Base-by-base conservation (phyloP, 2,329 filamentous ascomycete species). In the Cytospora piceae region DNA sequence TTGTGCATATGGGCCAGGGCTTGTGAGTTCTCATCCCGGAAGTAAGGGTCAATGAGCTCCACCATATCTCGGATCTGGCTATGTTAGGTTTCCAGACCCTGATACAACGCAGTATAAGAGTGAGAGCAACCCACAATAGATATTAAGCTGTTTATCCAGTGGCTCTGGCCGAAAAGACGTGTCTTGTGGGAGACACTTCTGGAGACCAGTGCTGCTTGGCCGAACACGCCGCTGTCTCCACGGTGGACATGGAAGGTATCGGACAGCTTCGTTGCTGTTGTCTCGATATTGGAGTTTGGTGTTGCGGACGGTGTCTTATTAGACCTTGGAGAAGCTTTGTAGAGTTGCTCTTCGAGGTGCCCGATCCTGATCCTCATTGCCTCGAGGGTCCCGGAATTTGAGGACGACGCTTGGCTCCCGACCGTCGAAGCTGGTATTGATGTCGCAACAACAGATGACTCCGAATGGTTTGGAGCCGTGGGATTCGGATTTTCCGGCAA, bases 231-330 rank as follows among this genome's bases (percentile, higher is more conserved):
- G 58, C 3, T 72, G 70, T 27, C 69, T 31, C 83, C 80, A 56
- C 73, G 73, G 15, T 81, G 77, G n/a, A 83, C 68, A 60, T 83
- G 77, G 51, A 84, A 80, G 0, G 77, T 79, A 1, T 81, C 82
- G 0, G 75, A 77, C 1, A 84, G 52, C 20, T 72, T 70, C 1
- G 80, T 79, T 0, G 72, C 70, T 3, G 74, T 72, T 32, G 61
- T 61, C 53, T 49, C 61, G 39, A 80, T 75, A 9, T 75, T 71
- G 42, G 74, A 67, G 58, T 69, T 67, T 27, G 72, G 58, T 66
- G 71, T 71, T 1, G 70, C 53, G 24, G 56, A 54, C 15, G 63
- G 59, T 37, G 69, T 66, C 17, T 58, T 49, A 20, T 17, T 52
- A 39, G 67, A 54, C 31, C n/a, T 69, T n/a, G 53, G 9, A 4